These are phyloP conservation scores for Orbilia ellipsospora DNA, from an alignment of 2,329 filamentous ascomycete species.

Conservation along the genomic window DNA sequence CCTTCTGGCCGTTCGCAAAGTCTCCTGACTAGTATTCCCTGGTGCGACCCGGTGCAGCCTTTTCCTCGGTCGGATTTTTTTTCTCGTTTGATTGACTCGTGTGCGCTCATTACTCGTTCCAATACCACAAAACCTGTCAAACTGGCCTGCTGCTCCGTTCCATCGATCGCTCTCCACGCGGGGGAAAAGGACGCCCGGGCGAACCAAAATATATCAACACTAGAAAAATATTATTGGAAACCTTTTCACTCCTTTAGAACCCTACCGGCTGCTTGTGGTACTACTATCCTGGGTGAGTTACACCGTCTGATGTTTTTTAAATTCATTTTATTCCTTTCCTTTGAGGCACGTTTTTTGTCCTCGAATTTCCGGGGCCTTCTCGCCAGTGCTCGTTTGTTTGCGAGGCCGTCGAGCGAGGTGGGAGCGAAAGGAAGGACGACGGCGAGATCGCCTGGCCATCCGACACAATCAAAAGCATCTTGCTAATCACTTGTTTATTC, in stretches of 20 bases:
- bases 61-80: constrained; percentile 36
- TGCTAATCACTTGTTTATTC: constrained; percentile 3
- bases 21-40: constrained; percentile 37
- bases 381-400: not conserved
- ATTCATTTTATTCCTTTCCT: too few relatives aligned
- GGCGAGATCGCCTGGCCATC: too few relatives aligned
- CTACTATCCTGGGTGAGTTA: constrained; percentile 22
- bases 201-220: not conserved
- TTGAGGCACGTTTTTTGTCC: not conserved
- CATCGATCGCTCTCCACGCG: constrained; percentile 12
- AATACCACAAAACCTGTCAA: constrained; percentile 18
- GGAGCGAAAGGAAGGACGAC: not conserved
- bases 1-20: constrained; percentile 27
- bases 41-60: not conserved
- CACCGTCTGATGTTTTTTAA: not conserved
- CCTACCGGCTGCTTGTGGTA: constrained; percentile 5
- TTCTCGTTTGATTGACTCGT: constrained; percentile 45
- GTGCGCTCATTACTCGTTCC: constrained; percentile 38
- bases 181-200: constrained; percentile 1
- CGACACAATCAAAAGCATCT: not conserved
- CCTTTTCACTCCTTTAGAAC: constrained; percentile 6
- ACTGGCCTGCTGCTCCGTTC: not conserved
- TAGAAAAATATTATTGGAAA: not conserved
- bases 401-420: not conserved
- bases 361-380: not conserved